Evolutionary conservation across 129 eudicot species (phyloP).

Genomic region (Escallonia rubra): DNA sequence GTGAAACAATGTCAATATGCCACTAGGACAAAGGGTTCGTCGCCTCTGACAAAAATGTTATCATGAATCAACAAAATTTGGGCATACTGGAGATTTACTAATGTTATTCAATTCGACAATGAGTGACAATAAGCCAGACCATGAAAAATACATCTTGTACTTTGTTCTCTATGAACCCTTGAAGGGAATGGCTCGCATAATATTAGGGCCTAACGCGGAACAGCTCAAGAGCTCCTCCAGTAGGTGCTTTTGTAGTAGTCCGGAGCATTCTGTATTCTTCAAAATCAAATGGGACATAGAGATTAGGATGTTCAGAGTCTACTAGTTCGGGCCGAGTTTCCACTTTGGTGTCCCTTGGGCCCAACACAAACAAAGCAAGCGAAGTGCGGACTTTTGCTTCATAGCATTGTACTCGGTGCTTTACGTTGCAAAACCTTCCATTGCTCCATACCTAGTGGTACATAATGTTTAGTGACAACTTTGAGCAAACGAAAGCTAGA

Average conservation of each 20-base stretch:
- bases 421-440: conserved; percentile 46
- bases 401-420: conserved; percentile 44
- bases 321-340: conserved; percentile 33
- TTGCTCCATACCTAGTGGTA: conserved; percentile 53
- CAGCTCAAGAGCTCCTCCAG: conserved; percentile 42
- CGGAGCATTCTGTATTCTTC: conserved; percentile 40
- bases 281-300: conserved; percentile 31
- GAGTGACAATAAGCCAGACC: no score
- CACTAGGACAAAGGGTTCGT: no score
- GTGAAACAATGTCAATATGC: no score
- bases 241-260: conserved; percentile 12
- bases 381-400: conserved; percentile 24
- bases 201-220: neutral
- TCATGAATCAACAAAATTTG: no score
- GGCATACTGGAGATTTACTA: no score
- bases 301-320: conserved; percentile 39
- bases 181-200: no score
- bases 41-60: no score
- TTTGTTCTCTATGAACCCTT: no score
- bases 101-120: no score
- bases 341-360: conserved; percentile 18
- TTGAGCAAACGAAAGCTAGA: no score
- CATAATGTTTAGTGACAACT: no score
- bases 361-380: conserved; percentile 26
- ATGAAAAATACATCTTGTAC: no score